Percentiles rank a stretch among this genome's conserved stretches.
These are phyloP conservation scores for Daldinia concentrica DNA, from an alignment of 495 filamentous ascomycete genomes.

Conservation along the genomic window DNA sequence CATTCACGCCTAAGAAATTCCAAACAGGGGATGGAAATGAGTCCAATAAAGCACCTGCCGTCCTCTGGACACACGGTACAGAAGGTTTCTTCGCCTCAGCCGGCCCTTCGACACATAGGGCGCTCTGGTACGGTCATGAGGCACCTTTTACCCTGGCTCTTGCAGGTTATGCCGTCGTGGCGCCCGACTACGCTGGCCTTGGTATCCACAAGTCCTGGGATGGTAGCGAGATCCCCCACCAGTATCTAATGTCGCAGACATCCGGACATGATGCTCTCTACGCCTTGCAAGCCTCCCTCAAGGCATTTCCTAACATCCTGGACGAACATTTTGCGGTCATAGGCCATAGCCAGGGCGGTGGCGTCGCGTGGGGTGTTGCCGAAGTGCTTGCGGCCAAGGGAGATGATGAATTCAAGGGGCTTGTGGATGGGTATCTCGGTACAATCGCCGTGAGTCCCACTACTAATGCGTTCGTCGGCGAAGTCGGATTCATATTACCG, in stretches of 20 bases:
- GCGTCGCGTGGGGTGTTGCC: background rate
- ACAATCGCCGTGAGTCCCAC: background rate
- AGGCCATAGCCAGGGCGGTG: background rate
- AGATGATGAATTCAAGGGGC: background rate
- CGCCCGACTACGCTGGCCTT: slow-evolving; percentile 64
- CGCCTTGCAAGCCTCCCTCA: slow-evolving; percentile 54
- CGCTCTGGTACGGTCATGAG: slow-evolving; percentile 56
- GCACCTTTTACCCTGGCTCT: slow-evolving; percentile 58
- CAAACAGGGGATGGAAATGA: background rate
- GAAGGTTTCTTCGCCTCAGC: slow-evolving; percentile 54
- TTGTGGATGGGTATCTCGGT: background rate
- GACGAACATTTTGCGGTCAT: background rate
- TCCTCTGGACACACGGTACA: slow-evolving; percentile 65
- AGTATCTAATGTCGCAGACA: slow-evolving; percentile 49
- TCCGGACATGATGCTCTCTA: slow-evolving; percentile 58
- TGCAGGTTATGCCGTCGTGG: slow-evolving; percentile 64
- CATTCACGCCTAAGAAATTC: background rate
- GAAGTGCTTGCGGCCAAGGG: background rate
- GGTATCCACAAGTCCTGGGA: slow-evolving; percentile 54
- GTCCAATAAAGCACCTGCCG: slow-evolving; percentile 53
- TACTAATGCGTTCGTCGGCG: background rate
- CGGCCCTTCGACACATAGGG: slow-evolving; percentile 58
- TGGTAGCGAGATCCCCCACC: slow-evolving; percentile 52
- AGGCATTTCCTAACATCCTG: background rate
- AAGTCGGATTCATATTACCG: background rate